Conservation (phyloP, 2,329 filamentous ascomycete species). For the Aspergillus unguis region DNA sequence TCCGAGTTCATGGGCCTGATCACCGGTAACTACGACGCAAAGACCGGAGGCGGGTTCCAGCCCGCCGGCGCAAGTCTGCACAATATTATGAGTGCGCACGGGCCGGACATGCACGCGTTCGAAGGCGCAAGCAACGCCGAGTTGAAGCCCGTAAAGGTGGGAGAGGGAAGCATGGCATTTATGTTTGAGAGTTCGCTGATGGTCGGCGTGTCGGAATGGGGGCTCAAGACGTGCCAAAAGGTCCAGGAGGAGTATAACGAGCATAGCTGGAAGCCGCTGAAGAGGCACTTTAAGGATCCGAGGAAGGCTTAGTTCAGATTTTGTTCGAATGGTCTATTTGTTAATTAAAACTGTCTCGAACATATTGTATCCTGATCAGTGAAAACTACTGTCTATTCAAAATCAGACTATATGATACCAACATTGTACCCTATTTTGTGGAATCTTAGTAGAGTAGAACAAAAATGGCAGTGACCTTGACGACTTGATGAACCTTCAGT, state of each 20-base stretch:
- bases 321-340: background rate
- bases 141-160: constrained; percentile 55
- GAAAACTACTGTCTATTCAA: no score
- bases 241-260: constrained; percentile 71
- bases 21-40: constrained; percentile 58
- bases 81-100: constrained; percentile 70
- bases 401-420: no score
- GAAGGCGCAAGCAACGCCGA: constrained; percentile 53
- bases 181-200: constrained; percentile 66
- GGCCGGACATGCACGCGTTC: constrained; percentile 56
- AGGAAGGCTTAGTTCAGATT: constrained; percentile 32
- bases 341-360: no score
- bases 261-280: constrained; percentile 73
- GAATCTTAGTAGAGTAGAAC: no score
- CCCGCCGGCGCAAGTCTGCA: constrained; percentile 63
- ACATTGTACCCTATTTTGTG: no score
- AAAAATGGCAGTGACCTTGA: no score
- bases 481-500: no score
- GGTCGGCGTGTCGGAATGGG: constrained; percentile 72
- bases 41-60: constrained; percentile 56
- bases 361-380: no score
- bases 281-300: constrained; percentile 59
- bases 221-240: constrained; percentile 65
- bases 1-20: constrained; percentile 66
- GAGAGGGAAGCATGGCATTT: constrained; percentile 61